Evolutionary conservation across 345 rosid genomes (phyloP), one percentile per base, ranked within the genome.

Genomic region (Brassica carinata): DNA sequence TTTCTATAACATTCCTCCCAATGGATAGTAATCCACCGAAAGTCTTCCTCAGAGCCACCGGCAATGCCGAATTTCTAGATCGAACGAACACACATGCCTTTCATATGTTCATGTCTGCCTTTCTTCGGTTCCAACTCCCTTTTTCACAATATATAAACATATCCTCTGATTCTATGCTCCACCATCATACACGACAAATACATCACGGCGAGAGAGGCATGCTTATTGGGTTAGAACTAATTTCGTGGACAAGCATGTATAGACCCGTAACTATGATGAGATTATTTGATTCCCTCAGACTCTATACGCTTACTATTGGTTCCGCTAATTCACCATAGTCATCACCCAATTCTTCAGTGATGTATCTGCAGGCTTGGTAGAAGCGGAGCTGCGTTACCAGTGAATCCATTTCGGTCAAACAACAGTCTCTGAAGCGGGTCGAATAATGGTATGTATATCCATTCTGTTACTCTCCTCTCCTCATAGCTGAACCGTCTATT

Each of bases 401-500:
- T 48, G 55, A 48, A 48, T 48, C 55, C 15, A 13, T 13, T 13
- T 45, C 53, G 53, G 53, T 45, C 53, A 45, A 45, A 45, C 53
- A 45, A 45, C 53, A 45, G 53, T 13, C 53, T 45, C n/a, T 45
- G 53, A 11, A 11, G 53, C 53, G n/a, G 53, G 15, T 45, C 53
- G 15, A 45, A 45, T 45, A 5, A 45, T 45, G 53, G 55, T 13
- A 13, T 13, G 55, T 48, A 48, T 48, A 48, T 48, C 55, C 5
- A 48, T 48, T 48, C 55, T 13, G 15, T 14, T 48, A 48, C 55
- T 13, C 55, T 6, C 7, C 7, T 33, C 36, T 4, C 5, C 55
- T 48, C 55, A n/a, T 48, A 27, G 30, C 55, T 48, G 30, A 27
- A 27, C 55, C 55, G 6, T 48, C 15, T 43, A 43, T 86, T 61